A percentile compares a stretch with the other conserved stretches of the same genome.
phyloP scores from a whole-genome alignment of 371 early-diverging fungal species.

The Coemansia sp. region DNA sequence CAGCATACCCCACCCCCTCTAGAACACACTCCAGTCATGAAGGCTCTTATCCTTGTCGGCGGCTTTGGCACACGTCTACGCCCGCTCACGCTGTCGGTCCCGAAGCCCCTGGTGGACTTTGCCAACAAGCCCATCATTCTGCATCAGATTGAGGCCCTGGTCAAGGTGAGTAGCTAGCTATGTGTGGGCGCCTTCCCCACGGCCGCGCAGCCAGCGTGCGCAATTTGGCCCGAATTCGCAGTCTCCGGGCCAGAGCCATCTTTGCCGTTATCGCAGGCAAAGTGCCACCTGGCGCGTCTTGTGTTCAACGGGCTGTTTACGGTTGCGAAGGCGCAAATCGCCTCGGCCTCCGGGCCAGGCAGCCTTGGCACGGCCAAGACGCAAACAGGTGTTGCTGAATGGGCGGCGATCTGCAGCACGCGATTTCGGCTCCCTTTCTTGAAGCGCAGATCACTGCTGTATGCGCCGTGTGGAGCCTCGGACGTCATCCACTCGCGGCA shows the following conservation, averaged over 20 bases:
- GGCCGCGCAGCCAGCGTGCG: background rate
- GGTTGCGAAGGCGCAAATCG: no score
- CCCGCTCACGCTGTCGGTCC: conserved; percentile 96
- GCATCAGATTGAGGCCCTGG: conserved; percentile 98
- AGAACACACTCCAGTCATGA: conserved; percentile 59
- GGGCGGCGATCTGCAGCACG: background rate
- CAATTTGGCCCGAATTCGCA: background rate
- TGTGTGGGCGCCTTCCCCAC: background rate
- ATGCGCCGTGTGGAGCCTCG: background rate
- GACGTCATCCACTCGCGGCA: background rate
- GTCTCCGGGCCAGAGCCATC: background rate
- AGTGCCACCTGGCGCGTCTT: no score
- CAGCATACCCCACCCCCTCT: background rate
- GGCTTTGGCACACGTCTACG: conserved; percentile 99
- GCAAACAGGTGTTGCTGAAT: background rate
- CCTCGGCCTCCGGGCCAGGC: no score
- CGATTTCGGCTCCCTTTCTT: conserved; percentile 1
- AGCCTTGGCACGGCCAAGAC: background rate
- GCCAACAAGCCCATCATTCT: conserved; percentile 99
- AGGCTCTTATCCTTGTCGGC: conserved; percentile 98
- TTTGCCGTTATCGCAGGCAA: no score
- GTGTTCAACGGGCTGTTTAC: no score
- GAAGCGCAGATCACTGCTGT: conserved; percentile 1
- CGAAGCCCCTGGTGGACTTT: conserved; percentile 99
- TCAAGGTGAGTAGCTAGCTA: conserved; percentile 64